phyloP scores from a whole-genome alignment of 306 rosid species.

The Castanea crenata region DNA sequence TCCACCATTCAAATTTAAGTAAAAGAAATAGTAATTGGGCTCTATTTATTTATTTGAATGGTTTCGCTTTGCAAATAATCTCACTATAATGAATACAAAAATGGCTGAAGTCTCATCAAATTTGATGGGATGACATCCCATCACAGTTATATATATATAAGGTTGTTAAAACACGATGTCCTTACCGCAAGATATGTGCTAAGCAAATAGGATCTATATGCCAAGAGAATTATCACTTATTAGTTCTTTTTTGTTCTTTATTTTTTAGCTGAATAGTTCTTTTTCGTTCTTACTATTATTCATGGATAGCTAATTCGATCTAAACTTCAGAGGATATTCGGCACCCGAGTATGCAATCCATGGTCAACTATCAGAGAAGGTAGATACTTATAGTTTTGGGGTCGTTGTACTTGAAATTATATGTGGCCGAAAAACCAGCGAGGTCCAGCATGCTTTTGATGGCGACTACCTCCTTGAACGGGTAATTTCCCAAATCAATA shows the following conservation, averaged over 20 bases:
- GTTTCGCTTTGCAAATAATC: too few relatives aligned
- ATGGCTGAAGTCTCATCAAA: too few relatives aligned
- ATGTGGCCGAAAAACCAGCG: slow-evolving; percentile 55
- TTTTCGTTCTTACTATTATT: neutral
- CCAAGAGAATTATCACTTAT: too few relatives aligned
- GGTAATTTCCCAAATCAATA: slow-evolving; percentile 29
- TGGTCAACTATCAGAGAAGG: slow-evolving; percentile 72
- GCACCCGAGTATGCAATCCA: slow-evolving; percentile 82
- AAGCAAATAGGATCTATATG: neutral
- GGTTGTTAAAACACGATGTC: too few relatives aligned
- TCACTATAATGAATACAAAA: too few relatives aligned
- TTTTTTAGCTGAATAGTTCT: too few relatives aligned
- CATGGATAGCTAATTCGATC: neutral
- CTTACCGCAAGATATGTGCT: neutral
- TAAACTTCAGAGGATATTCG: slow-evolving; percentile 47
- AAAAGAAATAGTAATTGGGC: too few relatives aligned
- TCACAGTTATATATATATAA: neutral
- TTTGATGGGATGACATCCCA: too few relatives aligned
- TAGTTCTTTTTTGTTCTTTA: too few relatives aligned
- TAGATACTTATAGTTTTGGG: slow-evolving; percentile 69
- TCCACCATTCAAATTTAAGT: too few relatives aligned
- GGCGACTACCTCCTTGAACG: slow-evolving; percentile 65
- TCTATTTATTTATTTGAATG: too few relatives aligned
- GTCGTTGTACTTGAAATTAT: slow-evolving; percentile 64
- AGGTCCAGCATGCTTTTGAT: slow-evolving; percentile 30